Evolutionary conservation across 306 rosid species (phyloP).

Genomic region (Arachis stenosperma): DNA sequence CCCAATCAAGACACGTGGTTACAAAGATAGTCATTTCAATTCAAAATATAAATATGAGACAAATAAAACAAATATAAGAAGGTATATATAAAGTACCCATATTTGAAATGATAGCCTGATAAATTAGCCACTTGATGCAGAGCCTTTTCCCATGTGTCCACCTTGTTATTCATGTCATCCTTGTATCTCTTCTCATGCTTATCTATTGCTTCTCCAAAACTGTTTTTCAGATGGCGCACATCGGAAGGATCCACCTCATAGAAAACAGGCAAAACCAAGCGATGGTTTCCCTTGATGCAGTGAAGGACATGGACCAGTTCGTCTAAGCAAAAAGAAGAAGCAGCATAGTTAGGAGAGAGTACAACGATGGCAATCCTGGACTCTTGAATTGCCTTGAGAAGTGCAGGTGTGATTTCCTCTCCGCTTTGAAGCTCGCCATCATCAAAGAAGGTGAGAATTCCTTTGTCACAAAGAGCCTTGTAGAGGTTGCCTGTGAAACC

Average conservation of each 20-base stretch:
- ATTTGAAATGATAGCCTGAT: background rate
- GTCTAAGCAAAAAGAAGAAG: background rate
- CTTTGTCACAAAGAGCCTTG: background rate
- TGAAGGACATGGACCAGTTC: conserved; percentile 8
- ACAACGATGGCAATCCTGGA: conserved; percentile 7
- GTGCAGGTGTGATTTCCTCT: background rate
- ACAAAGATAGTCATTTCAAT: background rate
- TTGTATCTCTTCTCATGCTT: background rate
- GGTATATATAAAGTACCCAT: background rate
- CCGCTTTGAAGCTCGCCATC: background rate
- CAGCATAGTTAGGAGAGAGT: background rate
- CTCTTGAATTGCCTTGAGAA: background rate
- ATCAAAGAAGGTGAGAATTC: background rate
- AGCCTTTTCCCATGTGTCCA: conserved; percentile 15
- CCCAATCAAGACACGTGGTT: background rate
- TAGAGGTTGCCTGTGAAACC: conserved; percentile 4
- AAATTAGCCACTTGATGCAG: background rate
- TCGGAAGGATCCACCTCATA: conserved; percentile 17
- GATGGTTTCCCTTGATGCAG: background rate
- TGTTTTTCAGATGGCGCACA: background rate
- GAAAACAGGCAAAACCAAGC: background rate
- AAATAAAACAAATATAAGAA: background rate
- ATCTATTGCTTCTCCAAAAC: background rate
- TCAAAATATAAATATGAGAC: background rate
- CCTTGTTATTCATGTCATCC: background rate